These are phyloP conservation scores for Clonostachys rosea DNA, from an alignment of 2,329 filamentous ascomycete species.

Conservation along the genomic window DNA sequence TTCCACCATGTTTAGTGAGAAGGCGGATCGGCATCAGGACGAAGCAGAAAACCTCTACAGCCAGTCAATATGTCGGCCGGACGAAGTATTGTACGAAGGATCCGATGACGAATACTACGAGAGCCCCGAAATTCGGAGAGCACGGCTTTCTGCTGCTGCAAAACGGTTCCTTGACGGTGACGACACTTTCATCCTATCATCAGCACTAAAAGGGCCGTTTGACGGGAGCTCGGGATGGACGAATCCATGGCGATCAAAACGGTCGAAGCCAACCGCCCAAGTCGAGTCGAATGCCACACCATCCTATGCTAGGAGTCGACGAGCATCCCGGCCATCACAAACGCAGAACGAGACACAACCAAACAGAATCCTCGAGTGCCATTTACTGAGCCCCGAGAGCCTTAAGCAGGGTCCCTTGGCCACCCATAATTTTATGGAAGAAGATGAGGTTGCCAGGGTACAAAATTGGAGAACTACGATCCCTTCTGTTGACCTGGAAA, in stretches of 20 bases:
- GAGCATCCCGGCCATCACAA: too few relatives aligned
- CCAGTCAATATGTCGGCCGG: constrained; percentile 29
- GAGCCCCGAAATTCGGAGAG: constrained; percentile 35
- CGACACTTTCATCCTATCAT: constrained; percentile 53
- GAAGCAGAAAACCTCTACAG: constrained; percentile 31
- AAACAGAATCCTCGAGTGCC: constrained; percentile 1
- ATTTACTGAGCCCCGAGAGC: constrained; percentile 11
- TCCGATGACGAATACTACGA: constrained; percentile 53
- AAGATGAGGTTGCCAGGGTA: constrained; percentile 2
- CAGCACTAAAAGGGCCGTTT: constrained; percentile 59
- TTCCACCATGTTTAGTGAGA: too few relatives aligned
- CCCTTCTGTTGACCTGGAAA: background rate
- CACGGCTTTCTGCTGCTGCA: constrained; percentile 56
- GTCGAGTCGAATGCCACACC: too few relatives aligned
- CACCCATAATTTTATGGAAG: constrained; percentile 5
- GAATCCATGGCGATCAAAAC: constrained; percentile 39
- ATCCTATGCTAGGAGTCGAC: too few relatives aligned
- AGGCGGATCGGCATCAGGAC: background rate
- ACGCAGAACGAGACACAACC: background rate
- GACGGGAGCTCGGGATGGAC: constrained; percentile 40
- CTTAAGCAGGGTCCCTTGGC: constrained; percentile 8
- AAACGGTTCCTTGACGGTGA: constrained; percentile 52
- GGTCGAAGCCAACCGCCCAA: too few relatives aligned
- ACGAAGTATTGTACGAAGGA: constrained; percentile 49
- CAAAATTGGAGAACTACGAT: constrained; percentile 1